Evolutionary conservation across 2,329 filamentous ascomycete genomes (phyloP).

Genomic region (Aspergillus felis): DNA sequence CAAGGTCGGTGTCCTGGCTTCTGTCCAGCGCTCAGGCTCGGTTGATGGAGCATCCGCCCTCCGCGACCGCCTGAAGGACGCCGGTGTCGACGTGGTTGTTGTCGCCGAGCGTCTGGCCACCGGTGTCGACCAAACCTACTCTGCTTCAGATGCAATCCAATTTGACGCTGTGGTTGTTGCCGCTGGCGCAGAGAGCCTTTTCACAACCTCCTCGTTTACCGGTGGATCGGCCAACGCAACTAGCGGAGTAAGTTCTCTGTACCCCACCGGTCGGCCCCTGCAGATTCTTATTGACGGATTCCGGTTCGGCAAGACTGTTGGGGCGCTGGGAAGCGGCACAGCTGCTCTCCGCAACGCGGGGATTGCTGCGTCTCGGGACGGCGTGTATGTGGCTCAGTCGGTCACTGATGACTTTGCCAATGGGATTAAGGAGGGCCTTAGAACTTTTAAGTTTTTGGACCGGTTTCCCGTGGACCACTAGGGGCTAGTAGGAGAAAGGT

Average conservation of each 20-base stretch:
- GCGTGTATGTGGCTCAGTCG: constrained; percentile 31
- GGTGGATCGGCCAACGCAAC: constrained; percentile 18
- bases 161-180: constrained; percentile 54
- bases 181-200: constrained; percentile 52
- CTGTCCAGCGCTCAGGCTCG: constrained; percentile 39
- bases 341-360: constrained; percentile 41
- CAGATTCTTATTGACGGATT: constrained; percentile 63
- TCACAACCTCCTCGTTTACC: constrained; percentile 33
- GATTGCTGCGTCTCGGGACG: constrained; percentile 36
- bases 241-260: constrained; percentile 53
- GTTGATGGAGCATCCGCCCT: constrained; percentile 50
- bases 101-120: constrained; percentile 56
- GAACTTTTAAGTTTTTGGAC: constrained; percentile 62
- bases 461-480: constrained; percentile 57
- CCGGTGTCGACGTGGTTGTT: constrained; percentile 55
- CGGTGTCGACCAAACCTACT: constrained; percentile 62
- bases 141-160: constrained; percentile 53
- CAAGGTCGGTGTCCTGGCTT: constrained; percentile 60
- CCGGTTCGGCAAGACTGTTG: constrained; percentile 68
- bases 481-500: not conserved
- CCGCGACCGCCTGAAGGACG: constrained; percentile 36
- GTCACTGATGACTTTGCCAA: constrained; percentile 40
- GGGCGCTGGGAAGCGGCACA: constrained; percentile 50
- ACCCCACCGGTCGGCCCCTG: constrained; percentile 59
- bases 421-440: constrained; percentile 56